phyloP scores from a whole-genome alignment of 345 rosid genomes.

The Isatis tinctoria region DNA sequence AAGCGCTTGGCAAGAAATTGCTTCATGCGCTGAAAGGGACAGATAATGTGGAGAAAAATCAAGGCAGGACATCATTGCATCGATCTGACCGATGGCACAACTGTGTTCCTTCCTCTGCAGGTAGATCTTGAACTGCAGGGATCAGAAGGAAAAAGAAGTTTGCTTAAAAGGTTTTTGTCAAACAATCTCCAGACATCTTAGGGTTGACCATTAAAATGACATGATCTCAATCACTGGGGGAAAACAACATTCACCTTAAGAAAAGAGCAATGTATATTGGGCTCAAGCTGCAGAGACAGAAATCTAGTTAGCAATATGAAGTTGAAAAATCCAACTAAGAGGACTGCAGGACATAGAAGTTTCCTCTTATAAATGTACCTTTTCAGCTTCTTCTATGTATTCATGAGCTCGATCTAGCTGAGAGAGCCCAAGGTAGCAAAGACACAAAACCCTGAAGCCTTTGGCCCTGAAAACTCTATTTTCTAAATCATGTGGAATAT shows the following conservation, averaged over 20 bases:
- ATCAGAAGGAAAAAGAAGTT: slow-evolving; percentile 22
- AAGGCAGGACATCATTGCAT: slow-evolving; percentile 62
- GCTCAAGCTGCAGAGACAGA: slow-evolving; percentile 74
- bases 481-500: slow-evolving; percentile 64
- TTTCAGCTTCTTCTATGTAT: slow-evolving; percentile 82
- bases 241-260: slow-evolving; percentile 62
- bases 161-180: not conserved
- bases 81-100: slow-evolving; percentile 70
- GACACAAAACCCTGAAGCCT: slow-evolving; percentile 91
- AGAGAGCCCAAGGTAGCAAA: slow-evolving; percentile 79
- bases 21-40: slow-evolving; percentile 92
- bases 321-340: not conserved
- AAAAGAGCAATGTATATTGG: slow-evolving; percentile 73
- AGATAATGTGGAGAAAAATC: slow-evolving; percentile 85
- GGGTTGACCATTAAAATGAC: slow-evolving; percentile 5
- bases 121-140: slow-evolving; percentile 78
- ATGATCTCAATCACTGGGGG: not conserved
- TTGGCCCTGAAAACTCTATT: slow-evolving; percentile 75
- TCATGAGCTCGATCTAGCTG: slow-evolving; percentile 86
- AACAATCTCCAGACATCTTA: slow-evolving; percentile 19
- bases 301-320: slow-evolving; percentile 9
- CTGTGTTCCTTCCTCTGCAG: slow-evolving; percentile 54
- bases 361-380: slow-evolving; percentile 41
- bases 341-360: not conserved
- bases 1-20: slow-evolving; percentile 78